Base-by-base conservation (phyloP, 306 rosid genomes). In the Luffa acutangula region DNA sequence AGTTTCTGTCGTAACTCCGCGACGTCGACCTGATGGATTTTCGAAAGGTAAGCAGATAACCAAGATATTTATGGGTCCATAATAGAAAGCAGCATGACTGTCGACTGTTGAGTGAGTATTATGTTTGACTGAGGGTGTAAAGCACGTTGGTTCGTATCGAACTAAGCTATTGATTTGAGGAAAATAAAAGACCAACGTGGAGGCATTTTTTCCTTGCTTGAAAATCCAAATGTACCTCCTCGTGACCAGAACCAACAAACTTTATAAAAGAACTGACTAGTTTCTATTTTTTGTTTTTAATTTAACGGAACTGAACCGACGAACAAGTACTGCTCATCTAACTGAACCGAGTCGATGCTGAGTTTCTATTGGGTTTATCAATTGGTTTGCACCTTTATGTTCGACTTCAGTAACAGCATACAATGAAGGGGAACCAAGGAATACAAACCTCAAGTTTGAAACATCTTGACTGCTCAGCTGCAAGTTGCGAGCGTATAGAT, bases 1-100 rank as follows among this genome's bases (percentile, higher is more conserved):
- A 94, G 93, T 85, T 90, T 94, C 90, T 94, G 98, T 31, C 98
- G 87, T 67, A 92, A 80, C 79, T 94, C 98, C 9, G 96, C 98
- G 70, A 92, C 96, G 75, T 89, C 95, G 45, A 94, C 98, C 97
- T 94, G 92, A 48, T 3, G 45, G 57, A 72, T 73, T 85, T 77
- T 83, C 46, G 46, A 82, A 81, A 37, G 14, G 77, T 53, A 21
- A 81, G 78, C 64, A 48, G 53, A 54, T 12, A 52, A 79, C 9
- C 43, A 7, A 34, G 58, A 34, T 45, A 43, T 63, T 43, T 42
- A 12, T 64, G 34, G 5, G n/a, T 9, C 34, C 8, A 15, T 73
- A 46, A 49, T 13, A 21, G 31, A 52, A 74, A 74, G 53, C 21
- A n/a, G n/a, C 36, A 20, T 6, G 41, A 71, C 41, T 45, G 51